Evolutionary conservation across 2,329 filamentous ascomycete genomes (phyloP), one percentile per base, ranked within the genome.

Genomic region (Mycosphaerella arachidis): DNA sequence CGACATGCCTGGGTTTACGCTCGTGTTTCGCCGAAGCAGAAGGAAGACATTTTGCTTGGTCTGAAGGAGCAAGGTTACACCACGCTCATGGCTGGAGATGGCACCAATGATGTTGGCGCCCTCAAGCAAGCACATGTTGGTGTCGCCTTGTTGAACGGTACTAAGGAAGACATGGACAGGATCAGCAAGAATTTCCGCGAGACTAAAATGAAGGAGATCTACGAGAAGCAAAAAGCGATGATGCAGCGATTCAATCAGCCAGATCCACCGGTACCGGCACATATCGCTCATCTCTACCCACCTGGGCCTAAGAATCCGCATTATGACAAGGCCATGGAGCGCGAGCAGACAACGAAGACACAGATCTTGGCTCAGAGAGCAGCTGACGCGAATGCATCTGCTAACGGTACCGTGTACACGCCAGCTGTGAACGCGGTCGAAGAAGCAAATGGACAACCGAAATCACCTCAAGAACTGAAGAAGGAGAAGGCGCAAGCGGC

Each of bases 41-140:
- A 99, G 80, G 94, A 99, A 76, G 92, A 97, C 57, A 97, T 99
- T 71, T 82, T 99, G n/a, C 84, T 96, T 24, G 94, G 94, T 40
- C 85, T 97, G 63, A 97, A 96, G 79, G 92, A 96, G 70, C 90
- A 91, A 78, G 94, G 94, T 53, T 99, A 99, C 79, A 97, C 94
- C 62, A 99, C 94, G 31, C 84, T 99, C 63, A 99, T 99, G 94
- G 95, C 92, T 69, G 94, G 94, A 76, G 94, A 99, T 71, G 94
- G 94, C 65, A 99, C 94, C 57, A 99, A 99, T 75, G 94, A 99
- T 72, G 94, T 99, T 57, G 94, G 94, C 66, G 94, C 94, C 48
- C 81, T 99, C 71, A 99, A 99, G 81, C 94, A 99, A 78, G 94
- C 94, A 45, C 94, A 99, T 73, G 92, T 99, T 65, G 94, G 94